Conservation (phyloP, 345 rosid species). For the Stellera chamaejasme region DNA sequence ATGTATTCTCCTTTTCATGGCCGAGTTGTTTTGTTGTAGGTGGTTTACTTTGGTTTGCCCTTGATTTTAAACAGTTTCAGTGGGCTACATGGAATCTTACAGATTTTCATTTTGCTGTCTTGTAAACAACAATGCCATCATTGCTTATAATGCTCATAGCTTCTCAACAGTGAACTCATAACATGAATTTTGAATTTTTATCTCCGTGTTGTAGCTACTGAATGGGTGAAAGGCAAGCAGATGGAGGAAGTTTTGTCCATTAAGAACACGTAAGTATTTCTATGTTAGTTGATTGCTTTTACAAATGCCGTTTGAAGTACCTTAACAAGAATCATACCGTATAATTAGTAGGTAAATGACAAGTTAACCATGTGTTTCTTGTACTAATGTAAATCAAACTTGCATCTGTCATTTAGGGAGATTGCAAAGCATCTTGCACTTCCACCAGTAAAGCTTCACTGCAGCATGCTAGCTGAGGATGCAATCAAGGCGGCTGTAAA, state of each 20-base stretch:
- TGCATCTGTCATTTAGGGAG: conserved; percentile 33
- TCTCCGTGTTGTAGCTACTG: conserved; percentile 53
- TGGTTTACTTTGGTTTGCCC: too few relatives aligned
- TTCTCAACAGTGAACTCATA: too few relatives aligned
- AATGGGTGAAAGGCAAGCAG: conserved; percentile 98
- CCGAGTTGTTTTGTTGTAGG: too few relatives aligned
- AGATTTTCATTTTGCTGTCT: too few relatives aligned
- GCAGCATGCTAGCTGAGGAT: conserved; percentile 99
- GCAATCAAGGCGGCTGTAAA: conserved; percentile 98
- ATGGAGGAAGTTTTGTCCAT: conserved; percentile 88
- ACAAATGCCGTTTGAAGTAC: not conserved
- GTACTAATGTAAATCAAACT: not conserved
- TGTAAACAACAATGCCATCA: too few relatives aligned
- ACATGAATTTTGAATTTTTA: not conserved
- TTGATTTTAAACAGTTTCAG: too few relatives aligned
- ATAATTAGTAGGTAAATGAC: too few relatives aligned
- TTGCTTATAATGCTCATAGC: too few relatives aligned
- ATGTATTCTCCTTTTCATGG: too few relatives aligned
- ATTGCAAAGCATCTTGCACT: conserved; percentile 97
- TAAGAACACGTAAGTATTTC: conserved; percentile 74
- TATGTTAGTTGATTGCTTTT: not conserved
- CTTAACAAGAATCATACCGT: too few relatives aligned
- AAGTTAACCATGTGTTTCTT: too few relatives aligned
- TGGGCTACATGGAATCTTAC: too few relatives aligned
- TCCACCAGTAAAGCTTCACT: conserved; percentile 97